Conservation (phyloP, 768 basidiomycete genomes). For the Trametes maxima region DNA sequence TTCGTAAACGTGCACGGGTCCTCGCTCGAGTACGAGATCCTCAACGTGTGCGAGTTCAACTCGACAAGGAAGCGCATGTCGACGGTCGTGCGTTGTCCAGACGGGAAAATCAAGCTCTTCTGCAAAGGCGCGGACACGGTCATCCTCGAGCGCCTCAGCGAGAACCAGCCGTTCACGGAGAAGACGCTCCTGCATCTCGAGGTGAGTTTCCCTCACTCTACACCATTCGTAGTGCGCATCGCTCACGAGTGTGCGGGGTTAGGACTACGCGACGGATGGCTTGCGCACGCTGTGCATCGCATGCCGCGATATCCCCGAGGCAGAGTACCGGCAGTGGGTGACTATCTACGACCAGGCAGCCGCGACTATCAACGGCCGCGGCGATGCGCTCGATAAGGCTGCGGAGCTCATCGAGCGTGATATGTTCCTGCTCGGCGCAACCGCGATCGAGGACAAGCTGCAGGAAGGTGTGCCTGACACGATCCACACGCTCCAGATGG, state of each 20-base stretch:
- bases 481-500: constrained; percentile 96
- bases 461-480: constrained; percentile 99
- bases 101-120: constrained; percentile 92
- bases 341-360: constrained; percentile 90
- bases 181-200: constrained; percentile 89
- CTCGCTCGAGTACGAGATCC: constrained; percentile 79
- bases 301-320: constrained; percentile 87
- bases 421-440: constrained; percentile 90
- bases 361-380: constrained; percentile 91
- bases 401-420: constrained; percentile 97
- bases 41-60: constrained; percentile 99
- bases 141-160: constrained; percentile 89
- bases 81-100: constrained; percentile 82
- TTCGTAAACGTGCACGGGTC: constrained; percentile 81
- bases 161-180: constrained; percentile 83
- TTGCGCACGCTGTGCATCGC: constrained; percentile 96
- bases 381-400: constrained; percentile 91
- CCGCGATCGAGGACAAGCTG: constrained; percentile 97
- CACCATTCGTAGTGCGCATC: too few relatives aligned
- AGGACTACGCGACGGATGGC: constrained; percentile 98
- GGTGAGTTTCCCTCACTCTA: constrained; percentile 42
- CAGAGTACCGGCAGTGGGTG: constrained; percentile 90
- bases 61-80: constrained; percentile 98
- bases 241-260: constrained; percentile 7
- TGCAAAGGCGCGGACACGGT: constrained; percentile 99